Conservation (phyloP, 331 rosid genomes). For the Rhamnella rubrinervis region DNA sequence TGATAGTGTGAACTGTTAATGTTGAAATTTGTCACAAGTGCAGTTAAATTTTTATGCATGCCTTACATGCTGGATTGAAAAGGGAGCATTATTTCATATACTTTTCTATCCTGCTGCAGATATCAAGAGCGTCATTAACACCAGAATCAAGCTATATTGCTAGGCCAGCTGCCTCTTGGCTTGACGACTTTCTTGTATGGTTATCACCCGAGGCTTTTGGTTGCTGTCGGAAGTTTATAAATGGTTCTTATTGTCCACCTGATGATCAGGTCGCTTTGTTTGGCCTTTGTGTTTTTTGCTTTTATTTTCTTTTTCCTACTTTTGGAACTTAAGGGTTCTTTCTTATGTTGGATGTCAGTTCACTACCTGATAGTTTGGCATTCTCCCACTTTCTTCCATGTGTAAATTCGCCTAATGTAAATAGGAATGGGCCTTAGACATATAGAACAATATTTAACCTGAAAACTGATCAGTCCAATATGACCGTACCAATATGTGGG, state of each 20-base stretch:
- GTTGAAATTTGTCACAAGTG: neutral
- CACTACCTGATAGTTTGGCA: no score
- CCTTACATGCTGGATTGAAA: neutral
- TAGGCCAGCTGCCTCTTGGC: conserved; percentile 99
- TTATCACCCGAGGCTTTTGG: conserved; percentile 98
- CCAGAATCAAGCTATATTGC: conserved; percentile 88
- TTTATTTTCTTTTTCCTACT: neutral
- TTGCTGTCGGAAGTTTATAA: conserved; percentile 88
- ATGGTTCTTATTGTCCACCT: conserved; percentile 93
- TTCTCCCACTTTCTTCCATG: no score
- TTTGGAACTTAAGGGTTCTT: neutral
- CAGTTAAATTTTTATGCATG: neutral
- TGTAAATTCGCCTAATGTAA: no score
- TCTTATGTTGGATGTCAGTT: neutral
- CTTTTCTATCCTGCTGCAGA: conserved; percentile 50
- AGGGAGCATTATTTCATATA: conserved; percentile 3
- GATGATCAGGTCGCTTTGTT: conserved; percentile 82
- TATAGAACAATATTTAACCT: no score
- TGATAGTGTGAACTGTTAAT: conserved; percentile 1
- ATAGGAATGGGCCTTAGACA: no score
- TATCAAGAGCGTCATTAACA: conserved; percentile 77
- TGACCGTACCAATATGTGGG: no score
- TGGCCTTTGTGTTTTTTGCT: conserved; percentile 1
- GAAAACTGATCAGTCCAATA: no score
- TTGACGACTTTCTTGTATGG: conserved; percentile 99